phyloP scores from a whole-genome alignment of 2,329 filamentous ascomycete species.

The Aureobasidium sp. region DNA sequence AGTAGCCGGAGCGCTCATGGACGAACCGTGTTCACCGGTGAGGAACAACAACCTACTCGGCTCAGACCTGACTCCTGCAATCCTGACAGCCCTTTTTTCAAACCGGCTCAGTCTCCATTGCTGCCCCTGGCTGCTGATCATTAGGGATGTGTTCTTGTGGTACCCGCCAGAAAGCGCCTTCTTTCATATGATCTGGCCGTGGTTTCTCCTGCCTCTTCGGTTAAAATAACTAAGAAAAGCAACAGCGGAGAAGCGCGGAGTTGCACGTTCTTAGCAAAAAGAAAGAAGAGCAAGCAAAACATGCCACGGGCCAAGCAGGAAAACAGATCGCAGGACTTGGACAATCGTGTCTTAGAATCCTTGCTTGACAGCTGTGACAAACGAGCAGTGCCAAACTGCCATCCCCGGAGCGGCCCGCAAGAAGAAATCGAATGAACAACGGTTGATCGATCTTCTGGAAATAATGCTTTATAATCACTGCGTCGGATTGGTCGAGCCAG shows the following conservation, averaged over 20 bases:
- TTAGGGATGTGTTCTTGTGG: slow-evolving; percentile 6
- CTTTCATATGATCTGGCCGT: neutral
- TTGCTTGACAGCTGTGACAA: slow-evolving; percentile 12
- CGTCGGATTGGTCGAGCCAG: slow-evolving; percentile 10
- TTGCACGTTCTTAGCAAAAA: neutral
- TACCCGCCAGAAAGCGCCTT: slow-evolving; percentile 7
- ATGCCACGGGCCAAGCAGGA: neutral
- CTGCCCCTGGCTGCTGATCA: slow-evolving; percentile 11
- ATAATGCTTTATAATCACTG: slow-evolving; percentile 12
- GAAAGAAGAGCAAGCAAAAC: neutral
- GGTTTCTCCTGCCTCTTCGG: slow-evolving; percentile 9
- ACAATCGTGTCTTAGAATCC: slow-evolving; percentile 5
- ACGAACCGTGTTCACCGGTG: slow-evolving; percentile 9
- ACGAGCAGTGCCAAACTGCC: slow-evolving; percentile 16
- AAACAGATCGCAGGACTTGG: neutral
- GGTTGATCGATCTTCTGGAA: slow-evolving; percentile 17
- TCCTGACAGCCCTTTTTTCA: slow-evolving; percentile 8
- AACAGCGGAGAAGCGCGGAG: slow-evolving; percentile 4
- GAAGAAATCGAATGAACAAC: slow-evolving; percentile 10
- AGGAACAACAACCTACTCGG: neutral
- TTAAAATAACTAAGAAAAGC: slow-evolving; percentile 6
- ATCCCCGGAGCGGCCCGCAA: slow-evolving; percentile 17
- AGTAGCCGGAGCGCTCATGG: slow-evolving; percentile 1
- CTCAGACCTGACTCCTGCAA: slow-evolving; percentile 9
- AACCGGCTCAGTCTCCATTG: neutral